These are phyloP conservation scores for Talaromyces trachyspermus DNA, from an alignment of 495 filamentous ascomycete genomes.

Conservation along the genomic window DNA sequence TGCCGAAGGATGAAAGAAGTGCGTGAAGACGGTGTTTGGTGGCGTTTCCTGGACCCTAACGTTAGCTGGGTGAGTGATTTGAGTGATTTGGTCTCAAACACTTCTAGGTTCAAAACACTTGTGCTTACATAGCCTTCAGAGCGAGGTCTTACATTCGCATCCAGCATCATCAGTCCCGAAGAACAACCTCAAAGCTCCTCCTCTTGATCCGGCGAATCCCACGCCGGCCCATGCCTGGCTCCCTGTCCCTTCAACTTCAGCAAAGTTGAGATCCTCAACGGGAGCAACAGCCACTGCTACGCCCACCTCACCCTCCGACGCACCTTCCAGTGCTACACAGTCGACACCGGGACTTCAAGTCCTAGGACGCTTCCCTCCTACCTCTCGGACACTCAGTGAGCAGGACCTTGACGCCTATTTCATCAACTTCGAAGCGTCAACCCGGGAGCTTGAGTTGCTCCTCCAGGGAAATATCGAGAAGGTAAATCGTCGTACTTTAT, in stretches of 20 bases:
- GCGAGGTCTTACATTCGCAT: constrained; percentile 81
- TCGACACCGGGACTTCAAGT: constrained; percentile 55
- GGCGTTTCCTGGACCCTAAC: constrained; percentile 95
- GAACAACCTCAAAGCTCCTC: constrained; percentile 85
- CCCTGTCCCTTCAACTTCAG: constrained; percentile 73
- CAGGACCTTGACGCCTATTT: constrained; percentile 94
- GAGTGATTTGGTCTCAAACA: constrained; percentile 17
- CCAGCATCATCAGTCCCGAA: constrained; percentile 90
- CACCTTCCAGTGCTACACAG: constrained; percentile 48
- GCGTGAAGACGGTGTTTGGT: constrained; percentile 89
- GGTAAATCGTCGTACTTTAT: constrained; percentile 83
- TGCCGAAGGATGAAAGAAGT: constrained; percentile 91
- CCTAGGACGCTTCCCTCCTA: constrained; percentile 77
- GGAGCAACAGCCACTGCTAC: constrained; percentile 42
- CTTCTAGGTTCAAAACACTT: not conserved
- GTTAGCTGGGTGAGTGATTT: constrained; percentile 75
- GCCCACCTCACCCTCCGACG: constrained; percentile 41
- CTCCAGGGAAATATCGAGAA: constrained; percentile 91
- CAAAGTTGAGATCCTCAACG: constrained; percentile 65
- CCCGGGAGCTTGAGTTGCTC: constrained; percentile 77
- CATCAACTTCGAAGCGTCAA: constrained; percentile 78
- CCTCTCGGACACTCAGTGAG: constrained; percentile 66
- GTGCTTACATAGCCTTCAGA: constrained; percentile 49
- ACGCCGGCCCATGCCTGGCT: constrained; percentile 83
- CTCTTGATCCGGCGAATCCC: constrained; percentile 85